phyloP scores from a whole-genome alignment of 352 stramenopile genomes.

The Phytophthora syringae region DNA sequence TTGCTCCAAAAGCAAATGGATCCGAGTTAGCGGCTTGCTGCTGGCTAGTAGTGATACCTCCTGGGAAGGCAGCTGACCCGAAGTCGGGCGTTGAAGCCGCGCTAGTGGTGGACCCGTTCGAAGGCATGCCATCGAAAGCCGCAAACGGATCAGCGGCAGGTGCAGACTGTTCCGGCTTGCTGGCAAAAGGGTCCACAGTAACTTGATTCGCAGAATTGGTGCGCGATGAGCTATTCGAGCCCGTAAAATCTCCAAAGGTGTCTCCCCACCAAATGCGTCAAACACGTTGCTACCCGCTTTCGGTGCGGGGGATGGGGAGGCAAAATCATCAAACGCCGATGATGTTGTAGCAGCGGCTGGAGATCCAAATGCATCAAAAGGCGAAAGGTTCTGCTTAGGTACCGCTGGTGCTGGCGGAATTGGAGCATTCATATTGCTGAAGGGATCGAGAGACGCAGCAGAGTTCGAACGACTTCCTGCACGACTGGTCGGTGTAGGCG shows the following conservation, averaged over 20 bases:
- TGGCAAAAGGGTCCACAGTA: conserved; percentile 41
- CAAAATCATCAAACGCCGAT: conserved; percentile 47
- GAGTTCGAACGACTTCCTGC: conserved; percentile 23
- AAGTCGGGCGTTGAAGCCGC: conserved; percentile 26
- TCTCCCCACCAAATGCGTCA: conserved; percentile 48
- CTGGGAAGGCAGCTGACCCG: conserved; percentile 16
- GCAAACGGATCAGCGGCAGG: conserved; percentile 60
- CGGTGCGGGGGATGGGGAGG: conserved; percentile 29
- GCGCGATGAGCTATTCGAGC: conserved; percentile 32
- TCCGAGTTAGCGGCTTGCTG: conserved; percentile 41
- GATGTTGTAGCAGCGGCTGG: conserved; percentile 16
- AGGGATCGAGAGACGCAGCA: conserved; percentile 43
- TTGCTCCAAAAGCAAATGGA: conserved; percentile 57
- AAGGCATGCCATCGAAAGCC: conserved; percentile 66
- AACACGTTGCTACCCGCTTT: conserved; percentile 31
- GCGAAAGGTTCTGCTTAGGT: conserved; percentile 28
- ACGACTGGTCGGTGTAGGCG: conserved; percentile 31
- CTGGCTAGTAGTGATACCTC: conserved; percentile 15
- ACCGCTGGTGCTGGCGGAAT: conserved; percentile 13
- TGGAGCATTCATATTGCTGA: conserved; percentile 37
- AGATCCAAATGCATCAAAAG: conserved; percentile 53
- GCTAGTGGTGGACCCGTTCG: conserved; percentile 11
- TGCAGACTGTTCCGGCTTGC: conserved; percentile 17
- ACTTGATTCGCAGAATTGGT: conserved; percentile 38
- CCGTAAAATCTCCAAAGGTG: conserved; percentile 41